Conservation (phyloP, 768 basidiomycete genomes). For the Boletus rufocinnamomeus region DNA sequence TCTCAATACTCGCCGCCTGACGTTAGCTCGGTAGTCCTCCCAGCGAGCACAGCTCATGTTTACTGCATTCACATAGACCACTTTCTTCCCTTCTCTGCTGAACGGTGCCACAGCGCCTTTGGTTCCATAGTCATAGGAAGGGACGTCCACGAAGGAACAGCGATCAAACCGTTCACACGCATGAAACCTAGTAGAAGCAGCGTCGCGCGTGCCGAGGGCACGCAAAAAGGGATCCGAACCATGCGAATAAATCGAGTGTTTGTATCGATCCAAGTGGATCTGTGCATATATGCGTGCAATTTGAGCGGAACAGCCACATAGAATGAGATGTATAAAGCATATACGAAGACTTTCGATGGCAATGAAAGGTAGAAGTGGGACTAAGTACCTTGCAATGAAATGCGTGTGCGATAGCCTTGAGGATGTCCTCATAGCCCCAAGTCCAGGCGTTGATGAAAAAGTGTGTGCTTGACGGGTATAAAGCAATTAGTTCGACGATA, state of each 20-base stretch:
- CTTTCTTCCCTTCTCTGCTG: conserved; percentile 51
- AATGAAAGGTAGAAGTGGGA: not conserved
- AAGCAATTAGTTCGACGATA: conserved; percentile 65
- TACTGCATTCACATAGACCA: conserved; percentile 86
- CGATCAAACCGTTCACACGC: conserved; percentile 87
- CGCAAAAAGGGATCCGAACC: conserved; percentile 62
- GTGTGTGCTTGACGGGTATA: conserved; percentile 62
- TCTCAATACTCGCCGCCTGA: conserved; percentile 39
- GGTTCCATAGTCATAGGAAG: conserved; percentile 20
- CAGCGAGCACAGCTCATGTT: conserved; percentile 62
- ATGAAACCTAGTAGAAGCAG: conserved; percentile 76
- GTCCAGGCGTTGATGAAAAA: conserved; percentile 97
- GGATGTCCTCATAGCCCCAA: conserved; percentile 92
- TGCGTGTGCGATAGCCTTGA: conserved; percentile 68
- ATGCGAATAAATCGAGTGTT: conserved; percentile 63
- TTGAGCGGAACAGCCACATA: not conserved
- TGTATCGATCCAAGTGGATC: conserved; percentile 94
- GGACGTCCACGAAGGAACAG: conserved; percentile 61
- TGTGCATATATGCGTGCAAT: conserved; percentile 30
- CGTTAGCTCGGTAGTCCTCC: conserved; percentile 51
- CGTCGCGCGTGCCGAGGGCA: conserved; percentile 60
- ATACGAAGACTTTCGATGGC: not conserved
- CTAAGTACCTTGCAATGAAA: conserved; percentile 61
- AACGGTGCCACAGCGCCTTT: conserved; percentile 22
- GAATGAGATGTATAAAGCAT: not conserved